A percentile compares a stretch with the other conserved stretches of the same genome.
Conservation (phyloP, 2,329 filamentous ascomycete species). For the Monilinia aucupariae region DNA sequence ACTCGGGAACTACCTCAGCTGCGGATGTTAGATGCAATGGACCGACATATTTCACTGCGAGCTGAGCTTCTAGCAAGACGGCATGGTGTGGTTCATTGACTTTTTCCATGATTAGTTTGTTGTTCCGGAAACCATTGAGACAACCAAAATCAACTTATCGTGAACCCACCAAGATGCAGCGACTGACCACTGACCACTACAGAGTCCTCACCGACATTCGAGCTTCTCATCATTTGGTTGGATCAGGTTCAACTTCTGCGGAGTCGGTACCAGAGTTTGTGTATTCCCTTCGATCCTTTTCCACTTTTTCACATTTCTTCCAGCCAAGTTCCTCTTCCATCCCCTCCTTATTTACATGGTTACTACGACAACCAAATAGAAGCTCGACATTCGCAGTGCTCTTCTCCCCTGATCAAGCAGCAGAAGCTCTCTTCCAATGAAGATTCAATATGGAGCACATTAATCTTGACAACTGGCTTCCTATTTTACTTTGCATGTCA, state of each 20-base stretch:
- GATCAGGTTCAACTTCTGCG: neutral
- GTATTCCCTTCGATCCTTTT: no score
- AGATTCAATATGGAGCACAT: neutral
- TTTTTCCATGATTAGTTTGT: neutral
- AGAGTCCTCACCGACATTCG: constrained; percentile 12
- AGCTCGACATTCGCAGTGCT: neutral
- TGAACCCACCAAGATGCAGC: neutral
- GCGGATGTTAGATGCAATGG: neutral
- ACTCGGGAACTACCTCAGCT: neutral
- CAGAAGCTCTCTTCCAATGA: neutral
- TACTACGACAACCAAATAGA: constrained; percentile 4
- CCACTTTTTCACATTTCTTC: neutral
- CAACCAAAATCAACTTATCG: neutral
- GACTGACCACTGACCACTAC: no score
- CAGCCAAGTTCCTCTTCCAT: neutral
- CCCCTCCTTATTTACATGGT: neutral
- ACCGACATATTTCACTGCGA: neutral
- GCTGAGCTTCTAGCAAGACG: neutral
- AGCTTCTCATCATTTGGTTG: neutral
- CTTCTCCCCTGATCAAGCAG: no score
- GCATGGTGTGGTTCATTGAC: neutral
- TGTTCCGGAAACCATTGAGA: neutral
- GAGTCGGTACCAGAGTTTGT: no score
- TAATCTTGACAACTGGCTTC: neutral
- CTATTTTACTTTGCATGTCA: neutral